Evolutionary conservation across 208 protist species (phyloP).

Genomic region (Trypanosoma conorhini): DNA sequence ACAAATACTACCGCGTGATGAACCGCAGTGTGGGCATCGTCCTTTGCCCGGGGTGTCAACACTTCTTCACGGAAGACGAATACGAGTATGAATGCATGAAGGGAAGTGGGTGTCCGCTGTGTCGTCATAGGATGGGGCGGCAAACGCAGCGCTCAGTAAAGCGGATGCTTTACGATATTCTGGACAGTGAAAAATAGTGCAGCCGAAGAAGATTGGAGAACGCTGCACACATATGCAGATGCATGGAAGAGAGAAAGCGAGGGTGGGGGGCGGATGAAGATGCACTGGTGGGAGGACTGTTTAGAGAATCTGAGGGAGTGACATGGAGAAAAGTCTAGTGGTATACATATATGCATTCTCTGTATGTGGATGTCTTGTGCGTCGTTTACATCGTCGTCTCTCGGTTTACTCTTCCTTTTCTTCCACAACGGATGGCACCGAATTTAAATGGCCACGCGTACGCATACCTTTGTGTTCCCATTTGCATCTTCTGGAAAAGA

Average conservation of each 20-base stretch:
- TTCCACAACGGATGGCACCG: neutral
- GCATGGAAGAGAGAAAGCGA: conserved; percentile 5
- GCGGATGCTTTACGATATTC: conserved; percentile 48
- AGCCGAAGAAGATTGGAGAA: conserved; percentile 3
- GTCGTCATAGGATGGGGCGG: conserved; percentile 68
- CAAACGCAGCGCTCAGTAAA: conserved; percentile 59
- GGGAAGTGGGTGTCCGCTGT: conserved; percentile 89
- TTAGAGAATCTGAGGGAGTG: neutral
- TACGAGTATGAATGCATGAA: conserved; percentile 93
- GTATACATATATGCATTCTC: neutral
- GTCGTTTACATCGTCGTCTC: neutral
- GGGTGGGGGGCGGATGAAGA: neutral
- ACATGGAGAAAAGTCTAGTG: neutral
- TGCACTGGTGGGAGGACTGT: neutral
- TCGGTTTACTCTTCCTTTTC: neutral
- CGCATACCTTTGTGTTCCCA: conserved; percentile 12
- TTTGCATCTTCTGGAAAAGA: no score
- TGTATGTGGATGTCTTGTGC: neutral
- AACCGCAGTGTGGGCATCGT: conserved; percentile 71
- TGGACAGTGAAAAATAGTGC: conserved; percentile 15
- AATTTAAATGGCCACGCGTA: neutral
- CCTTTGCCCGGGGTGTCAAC: conserved; percentile 91
- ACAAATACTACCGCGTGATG: conserved; percentile 92
- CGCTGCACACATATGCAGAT: neutral
- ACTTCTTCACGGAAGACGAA: conserved; percentile 92